A percentile compares a stretch with the other conserved stretches of the same genome.
Conservation (phyloP, 352 stramenopile genomes). For the Saprolegnia diclina region DNA sequence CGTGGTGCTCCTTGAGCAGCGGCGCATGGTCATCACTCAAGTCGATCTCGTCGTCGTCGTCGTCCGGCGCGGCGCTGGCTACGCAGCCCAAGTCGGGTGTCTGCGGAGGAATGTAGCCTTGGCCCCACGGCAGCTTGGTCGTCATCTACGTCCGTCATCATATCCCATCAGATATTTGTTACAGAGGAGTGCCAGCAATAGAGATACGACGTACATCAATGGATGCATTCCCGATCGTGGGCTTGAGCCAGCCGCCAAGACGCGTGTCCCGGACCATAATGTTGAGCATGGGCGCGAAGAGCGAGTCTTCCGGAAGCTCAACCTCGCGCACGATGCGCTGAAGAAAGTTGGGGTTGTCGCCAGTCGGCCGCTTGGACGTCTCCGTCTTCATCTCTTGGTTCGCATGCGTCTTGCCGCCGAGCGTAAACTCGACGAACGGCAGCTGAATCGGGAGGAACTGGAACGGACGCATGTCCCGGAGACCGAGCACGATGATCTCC, state of each 20-base stretch:
- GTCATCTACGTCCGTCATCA: slow-evolving; percentile 40
- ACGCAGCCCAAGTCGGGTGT: slow-evolving; percentile 62
- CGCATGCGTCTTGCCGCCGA: slow-evolving; percentile 73
- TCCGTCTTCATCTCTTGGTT: slow-evolving; percentile 84
- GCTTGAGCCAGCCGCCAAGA: slow-evolving; percentile 77
- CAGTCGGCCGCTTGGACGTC: slow-evolving; percentile 71
- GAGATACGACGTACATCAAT: slow-evolving; percentile 73
- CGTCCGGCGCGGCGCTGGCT: slow-evolving; percentile 50
- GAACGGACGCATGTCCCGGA: slow-evolving; percentile 84
- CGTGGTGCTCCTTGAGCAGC: slow-evolving; percentile 17
- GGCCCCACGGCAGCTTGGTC: slow-evolving; percentile 76
- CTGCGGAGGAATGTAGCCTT: slow-evolving; percentile 64
- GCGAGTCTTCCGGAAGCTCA: slow-evolving; percentile 74
- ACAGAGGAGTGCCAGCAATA: background rate
- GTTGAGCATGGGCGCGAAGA: slow-evolving; percentile 85
- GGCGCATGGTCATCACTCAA: background rate
- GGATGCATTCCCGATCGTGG: slow-evolving; percentile 73
- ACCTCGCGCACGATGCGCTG: slow-evolving; percentile 86
- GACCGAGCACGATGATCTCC: slow-evolving; percentile 80
- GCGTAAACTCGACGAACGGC: slow-evolving; percentile 83
- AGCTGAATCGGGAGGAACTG: slow-evolving; percentile 86
- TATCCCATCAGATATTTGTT: background rate
- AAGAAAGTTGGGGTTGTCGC: slow-evolving; percentile 86
- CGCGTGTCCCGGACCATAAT: slow-evolving; percentile 88
- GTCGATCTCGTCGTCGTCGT: slow-evolving; percentile 34